Conservation (phyloP, 2,329 filamentous ascomycete species). For the Diplocarpon mali region DNA sequence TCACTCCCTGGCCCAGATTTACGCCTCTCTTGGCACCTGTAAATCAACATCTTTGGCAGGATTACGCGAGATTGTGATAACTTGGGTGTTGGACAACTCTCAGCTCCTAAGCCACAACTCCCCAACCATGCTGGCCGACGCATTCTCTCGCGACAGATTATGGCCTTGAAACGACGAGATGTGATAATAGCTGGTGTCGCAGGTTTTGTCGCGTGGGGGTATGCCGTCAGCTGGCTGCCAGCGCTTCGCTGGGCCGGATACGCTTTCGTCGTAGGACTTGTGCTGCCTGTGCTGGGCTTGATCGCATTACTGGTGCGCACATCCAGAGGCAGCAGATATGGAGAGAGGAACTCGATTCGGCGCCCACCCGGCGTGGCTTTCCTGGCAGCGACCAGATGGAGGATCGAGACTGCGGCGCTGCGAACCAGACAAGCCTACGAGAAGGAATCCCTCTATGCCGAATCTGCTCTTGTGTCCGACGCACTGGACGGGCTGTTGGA, state of each 20-base stretch:
- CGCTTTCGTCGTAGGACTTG: constrained; percentile 63
- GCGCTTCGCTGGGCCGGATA: constrained; percentile 75
- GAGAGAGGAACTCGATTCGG: constrained; percentile 31
- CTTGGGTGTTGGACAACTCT: neutral
- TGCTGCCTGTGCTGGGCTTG: constrained; percentile 42
- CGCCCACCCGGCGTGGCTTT: constrained; percentile 45
- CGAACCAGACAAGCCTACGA: constrained; percentile 56
- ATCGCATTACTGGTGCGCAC: constrained; percentile 51
- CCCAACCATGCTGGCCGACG: constrained; percentile 24
- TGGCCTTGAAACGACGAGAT: constrained; percentile 67
- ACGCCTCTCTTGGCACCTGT: neutral
- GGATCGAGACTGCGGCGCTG: constrained; percentile 55
- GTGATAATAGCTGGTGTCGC: constrained; percentile 55
- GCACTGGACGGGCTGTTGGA: constrained; percentile 71
- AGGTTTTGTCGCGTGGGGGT: constrained; percentile 79
- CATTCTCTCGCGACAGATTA: constrained; percentile 28
- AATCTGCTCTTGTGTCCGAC: constrained; percentile 66
- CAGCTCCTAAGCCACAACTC: constrained; percentile 11
- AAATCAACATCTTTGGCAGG: constrained; percentile 2
- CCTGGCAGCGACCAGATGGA: constrained; percentile 53
- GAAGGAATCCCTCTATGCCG: constrained; percentile 58
- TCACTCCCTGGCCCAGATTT: neutral
- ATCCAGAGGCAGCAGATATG: constrained; percentile 39
- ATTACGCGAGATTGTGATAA: constrained; percentile 13
- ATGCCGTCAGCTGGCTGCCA: constrained; percentile 73